Conservation (phyloP, 257 asterid genomes). For the Coffea eugenioides region DNA sequence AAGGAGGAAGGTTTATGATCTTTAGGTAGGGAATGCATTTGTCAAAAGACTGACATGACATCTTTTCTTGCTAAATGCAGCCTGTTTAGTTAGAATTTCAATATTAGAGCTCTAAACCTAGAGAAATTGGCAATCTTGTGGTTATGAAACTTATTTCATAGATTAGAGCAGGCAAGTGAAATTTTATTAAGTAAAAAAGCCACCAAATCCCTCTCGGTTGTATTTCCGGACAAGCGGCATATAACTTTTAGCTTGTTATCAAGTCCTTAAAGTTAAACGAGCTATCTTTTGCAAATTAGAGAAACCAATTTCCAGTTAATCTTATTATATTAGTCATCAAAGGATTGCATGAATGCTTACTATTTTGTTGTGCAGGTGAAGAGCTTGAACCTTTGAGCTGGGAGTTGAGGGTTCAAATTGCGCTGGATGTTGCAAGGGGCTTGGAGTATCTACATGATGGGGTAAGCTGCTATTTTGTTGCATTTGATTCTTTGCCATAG, state of each 20-base stretch:
- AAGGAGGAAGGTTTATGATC: neutral
- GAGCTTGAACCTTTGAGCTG: slow-evolving; percentile 59
- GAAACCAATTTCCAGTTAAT: neutral
- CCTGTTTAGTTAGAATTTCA: neutral
- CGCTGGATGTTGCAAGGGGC: slow-evolving; percentile 97
- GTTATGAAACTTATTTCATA: neutral
- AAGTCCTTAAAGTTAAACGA: neutral
- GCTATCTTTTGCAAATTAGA: neutral
- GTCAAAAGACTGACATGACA: neutral
- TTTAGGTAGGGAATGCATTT: neutral
- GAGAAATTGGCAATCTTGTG: neutral
- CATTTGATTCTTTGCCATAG: neutral
- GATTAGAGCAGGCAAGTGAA: neutral
- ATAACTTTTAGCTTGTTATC: neutral
- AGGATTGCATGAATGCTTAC: slow-evolving; percentile 7
- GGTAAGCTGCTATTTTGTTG: slow-evolving; percentile 39
- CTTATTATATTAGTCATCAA: neutral
- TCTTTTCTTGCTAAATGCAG: neutral
- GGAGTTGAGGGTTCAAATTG: slow-evolving; percentile 78
- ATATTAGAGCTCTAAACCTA: neutral
- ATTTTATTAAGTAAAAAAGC: slow-evolving; percentile 1
- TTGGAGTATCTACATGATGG: slow-evolving; percentile 98
- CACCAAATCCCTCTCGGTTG: neutral
- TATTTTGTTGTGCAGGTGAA: slow-evolving; percentile 44
- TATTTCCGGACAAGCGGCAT: neutral